Evolutionary conservation across 202 grass and related monocot genomes (phyloP).

Genomic region (Zoysia matrella): DNA sequence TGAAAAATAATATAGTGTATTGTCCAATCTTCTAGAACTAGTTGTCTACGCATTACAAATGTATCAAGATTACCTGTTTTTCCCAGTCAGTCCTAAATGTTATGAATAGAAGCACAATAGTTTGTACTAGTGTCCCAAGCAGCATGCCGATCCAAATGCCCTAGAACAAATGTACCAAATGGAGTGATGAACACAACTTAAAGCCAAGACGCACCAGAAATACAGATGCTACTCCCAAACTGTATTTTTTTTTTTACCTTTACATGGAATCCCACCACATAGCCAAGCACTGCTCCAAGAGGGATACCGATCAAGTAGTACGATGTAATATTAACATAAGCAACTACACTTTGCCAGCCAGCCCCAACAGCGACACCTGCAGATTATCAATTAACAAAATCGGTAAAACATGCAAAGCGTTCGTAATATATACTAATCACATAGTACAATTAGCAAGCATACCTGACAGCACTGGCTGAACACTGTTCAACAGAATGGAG

Average conservation of each 20-base stretch:
- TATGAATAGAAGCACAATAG: constrained; percentile 65
- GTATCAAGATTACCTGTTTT: constrained; percentile 56
- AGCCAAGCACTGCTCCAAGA: constrained; percentile 70
- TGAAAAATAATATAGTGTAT: background rate
- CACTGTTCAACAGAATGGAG: constrained; percentile 82
- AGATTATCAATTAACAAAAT: constrained; percentile 8
- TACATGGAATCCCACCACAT: constrained; percentile 55
- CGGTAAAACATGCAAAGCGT: background rate
- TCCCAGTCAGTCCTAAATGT: constrained; percentile 64
- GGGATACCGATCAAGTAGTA: constrained; percentile 86
- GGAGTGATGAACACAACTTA: constrained; percentile 4
- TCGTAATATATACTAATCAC: background rate
- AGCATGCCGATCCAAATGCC: constrained; percentile 95
- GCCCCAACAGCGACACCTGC: constrained; percentile 77
- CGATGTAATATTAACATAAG: constrained; percentile 78
- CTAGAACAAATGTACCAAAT: constrained; percentile 32
- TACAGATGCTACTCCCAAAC: background rate
- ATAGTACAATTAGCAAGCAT: constrained; percentile 4
- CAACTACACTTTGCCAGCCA: constrained; percentile 72
- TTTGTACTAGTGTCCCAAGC: constrained; percentile 70
- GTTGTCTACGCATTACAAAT: background rate
- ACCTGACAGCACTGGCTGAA: constrained; percentile 91
- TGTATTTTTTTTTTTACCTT: constrained; percentile 39
- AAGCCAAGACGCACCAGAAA: background rate
- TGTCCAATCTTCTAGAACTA: background rate